Evolutionary conservation across 2,329 filamentous ascomycete genomes (phyloP), one percentile per base, ranked within the genome.

Genomic region (Aspergillus arachidicola): DNA sequence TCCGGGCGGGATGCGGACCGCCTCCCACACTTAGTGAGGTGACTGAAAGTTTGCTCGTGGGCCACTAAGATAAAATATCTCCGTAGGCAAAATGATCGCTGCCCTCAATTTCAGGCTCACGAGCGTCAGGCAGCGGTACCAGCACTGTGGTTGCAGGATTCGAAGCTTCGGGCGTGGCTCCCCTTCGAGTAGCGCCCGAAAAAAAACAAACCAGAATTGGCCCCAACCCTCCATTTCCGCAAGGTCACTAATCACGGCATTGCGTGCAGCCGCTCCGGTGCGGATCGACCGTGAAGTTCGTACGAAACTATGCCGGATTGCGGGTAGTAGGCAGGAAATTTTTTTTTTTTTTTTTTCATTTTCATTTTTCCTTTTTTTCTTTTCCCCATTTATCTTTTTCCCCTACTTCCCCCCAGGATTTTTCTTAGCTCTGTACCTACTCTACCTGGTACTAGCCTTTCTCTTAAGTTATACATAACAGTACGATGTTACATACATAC

Each of bases 1-100:
- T 68, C 57, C 68, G 67, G 68, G 68, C 67, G 67, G 68, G 68
- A 69, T 60, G 63, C 68, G 68, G 68, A 63, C 68, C 68, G 67
- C 62, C 66, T 63, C 61, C 67, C 65, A 70, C 62, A 60, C 59
- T 63, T 63, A 58, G 59, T 60, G 61, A 60, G 46, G 59, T 46
- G 48, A 58, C 26, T 30, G 54, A 57, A 51, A 60, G 55, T 66
- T 62, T 30, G 45, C 60, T 32, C 34, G 34, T 30, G 60, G 46
- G 57, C 63, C 63, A 57, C 60, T 65, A 57, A 65, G 41, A 41
- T 57, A 60, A 28, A 50, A 61, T 59, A 41, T 60, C 55, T 53
- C 62, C 54, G 55, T 57, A 41, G 45, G 48, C 32, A 34, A 28
- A 45, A 38, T 46, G 50, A 57, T 61, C 56, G 48, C 55, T 66